Conservation (phyloP, 169 alveolate species). For the Amoebophrya sp. region DNA sequence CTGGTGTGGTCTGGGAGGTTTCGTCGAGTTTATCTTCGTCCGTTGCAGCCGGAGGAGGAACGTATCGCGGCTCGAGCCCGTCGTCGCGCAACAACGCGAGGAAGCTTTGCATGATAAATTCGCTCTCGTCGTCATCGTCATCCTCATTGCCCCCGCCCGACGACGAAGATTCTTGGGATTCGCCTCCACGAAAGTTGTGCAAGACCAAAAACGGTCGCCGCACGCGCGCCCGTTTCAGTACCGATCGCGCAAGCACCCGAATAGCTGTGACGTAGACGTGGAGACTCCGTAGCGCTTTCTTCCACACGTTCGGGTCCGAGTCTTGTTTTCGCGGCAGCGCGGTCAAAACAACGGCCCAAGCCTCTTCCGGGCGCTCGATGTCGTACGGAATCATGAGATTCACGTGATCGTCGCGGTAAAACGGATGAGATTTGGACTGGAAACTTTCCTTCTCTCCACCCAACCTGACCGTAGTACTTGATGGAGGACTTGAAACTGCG, state of each 20-base stretch:
- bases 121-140: neutral
- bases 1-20: too few species aligned
- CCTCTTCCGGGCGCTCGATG: neutral
- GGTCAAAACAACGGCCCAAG: neutral
- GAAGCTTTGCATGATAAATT: neutral
- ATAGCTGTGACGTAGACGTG: neutral
- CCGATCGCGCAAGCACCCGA: neutral
- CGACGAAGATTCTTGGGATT: too few species aligned
- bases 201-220: neutral
- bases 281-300: neutral
- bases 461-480: too few species aligned
- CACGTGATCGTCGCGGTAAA: neutral
- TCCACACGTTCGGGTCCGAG: neutral
- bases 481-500: too few species aligned
- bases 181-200: neutral
- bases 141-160: neutral
- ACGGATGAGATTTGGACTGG: neutral
- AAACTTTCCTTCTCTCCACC: too few species aligned
- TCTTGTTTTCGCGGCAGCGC: neutral
- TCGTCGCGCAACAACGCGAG: neutral
- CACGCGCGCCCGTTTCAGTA: neutral
- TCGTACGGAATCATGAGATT: neutral
- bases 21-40: too few species aligned
- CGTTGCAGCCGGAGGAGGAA: neutral
- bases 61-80: neutral